Conservation (phyloP, 768 basidiomycete species). For the Termitomyces sp. region DNA sequence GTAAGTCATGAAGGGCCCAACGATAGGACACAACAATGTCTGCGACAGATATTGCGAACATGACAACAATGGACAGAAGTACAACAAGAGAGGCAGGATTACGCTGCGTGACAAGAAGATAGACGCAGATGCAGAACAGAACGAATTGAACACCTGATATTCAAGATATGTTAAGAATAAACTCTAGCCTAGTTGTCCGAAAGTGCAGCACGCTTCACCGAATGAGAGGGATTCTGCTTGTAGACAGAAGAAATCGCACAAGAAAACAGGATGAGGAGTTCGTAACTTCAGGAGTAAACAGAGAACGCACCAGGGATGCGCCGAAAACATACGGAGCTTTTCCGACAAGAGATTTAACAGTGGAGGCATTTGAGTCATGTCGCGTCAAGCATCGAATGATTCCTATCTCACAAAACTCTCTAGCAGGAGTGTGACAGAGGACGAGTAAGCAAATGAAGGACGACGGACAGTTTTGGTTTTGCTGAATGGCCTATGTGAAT, state of each 20-base stretch:
- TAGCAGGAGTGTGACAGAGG: background rate
- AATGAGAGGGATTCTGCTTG: conserved; percentile 15
- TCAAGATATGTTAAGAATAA: background rate
- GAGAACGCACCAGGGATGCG: conserved; percentile 3
- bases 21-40: conserved; percentile 32
- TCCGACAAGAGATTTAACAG: background rate
- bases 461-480: background rate
- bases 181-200: background rate
- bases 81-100: conserved; percentile 26
- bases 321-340: conserved; percentile 1
- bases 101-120: conserved; percentile 27
- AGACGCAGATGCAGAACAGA: conserved; percentile 33
- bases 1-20: conserved; percentile 23
- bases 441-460: background rate
- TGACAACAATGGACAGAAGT: conserved; percentile 27
- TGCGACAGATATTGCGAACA: conserved; percentile 33
- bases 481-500: background rate
- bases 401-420: background rate
- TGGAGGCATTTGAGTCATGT: background rate
- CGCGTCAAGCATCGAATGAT: background rate
- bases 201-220: conserved; percentile 6
- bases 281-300: background rate
- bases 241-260: background rate
- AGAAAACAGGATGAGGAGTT: background rate
- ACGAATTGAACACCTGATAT: conserved; percentile 31